Percentiles rank a stretch among this genome's conserved stretches.
Evolutionary conservation across 2,329 filamentous ascomycete species (phyloP).

Genomic region (Venturia carpophila): DNA sequence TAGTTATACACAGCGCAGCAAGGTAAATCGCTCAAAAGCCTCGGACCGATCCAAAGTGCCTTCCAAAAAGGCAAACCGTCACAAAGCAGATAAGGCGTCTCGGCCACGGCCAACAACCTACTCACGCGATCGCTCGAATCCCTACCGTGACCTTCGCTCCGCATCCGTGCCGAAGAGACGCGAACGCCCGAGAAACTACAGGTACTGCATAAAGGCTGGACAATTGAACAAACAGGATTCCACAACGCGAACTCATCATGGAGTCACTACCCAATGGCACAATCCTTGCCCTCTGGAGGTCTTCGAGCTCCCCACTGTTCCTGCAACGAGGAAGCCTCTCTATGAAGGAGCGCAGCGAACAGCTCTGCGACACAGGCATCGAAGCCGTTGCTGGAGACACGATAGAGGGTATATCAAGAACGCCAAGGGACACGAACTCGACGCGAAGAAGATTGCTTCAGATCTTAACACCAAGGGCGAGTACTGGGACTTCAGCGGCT

Average conservation of each 20-base stretch:
- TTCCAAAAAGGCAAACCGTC: slow-evolving; percentile 5
- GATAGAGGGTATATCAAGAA: background rate
- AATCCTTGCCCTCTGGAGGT: background rate
- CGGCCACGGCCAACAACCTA: background rate
- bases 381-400: background rate
- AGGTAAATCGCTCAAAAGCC: slow-evolving; percentile 2
- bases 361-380: background rate
- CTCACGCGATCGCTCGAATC: slow-evolving; percentile 6
- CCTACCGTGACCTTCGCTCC: slow-evolving; percentile 9
- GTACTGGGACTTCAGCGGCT: background rate
- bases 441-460: background rate
- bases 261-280: background rate
- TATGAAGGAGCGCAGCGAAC: background rate
- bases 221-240: background rate
- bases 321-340: background rate
- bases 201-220: slow-evolving; percentile 6
- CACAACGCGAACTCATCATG: background rate
- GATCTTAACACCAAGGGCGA: background rate
- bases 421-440: background rate
- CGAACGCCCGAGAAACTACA: background rate
- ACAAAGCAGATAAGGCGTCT: background rate
- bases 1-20: slow-evolving; percentile 10
- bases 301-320: background rate
- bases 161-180: background rate
- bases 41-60: background rate